These are phyloP conservation scores for Hanseniaspora lindneri DNA, from an alignment of 805 yeast genomes.

Conservation along the genomic window DNA sequence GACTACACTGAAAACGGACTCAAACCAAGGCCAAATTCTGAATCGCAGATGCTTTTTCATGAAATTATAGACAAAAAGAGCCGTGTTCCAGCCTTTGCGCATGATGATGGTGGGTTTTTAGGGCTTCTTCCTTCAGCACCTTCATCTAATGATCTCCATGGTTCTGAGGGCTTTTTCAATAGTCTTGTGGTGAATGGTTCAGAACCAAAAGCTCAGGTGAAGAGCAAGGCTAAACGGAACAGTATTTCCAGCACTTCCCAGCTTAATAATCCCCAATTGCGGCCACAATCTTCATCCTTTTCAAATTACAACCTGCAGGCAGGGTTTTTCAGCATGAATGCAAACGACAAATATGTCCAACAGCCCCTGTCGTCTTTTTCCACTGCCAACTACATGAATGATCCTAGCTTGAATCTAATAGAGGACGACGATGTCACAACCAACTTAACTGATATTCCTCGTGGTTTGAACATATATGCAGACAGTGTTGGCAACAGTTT, in stretches of 20 bases:
- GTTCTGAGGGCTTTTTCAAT: not conserved
- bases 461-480: not conserved
- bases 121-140: conserved; percentile 3
- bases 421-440: not conserved
- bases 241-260: conserved; percentile 2
- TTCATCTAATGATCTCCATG: not conserved
- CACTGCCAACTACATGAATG: not conserved
- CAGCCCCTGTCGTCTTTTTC: not conserved
- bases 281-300: conserved; percentile 14
- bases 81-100: too few relatives aligned
- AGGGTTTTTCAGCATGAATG: not conserved
- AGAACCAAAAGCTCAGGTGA: not conserved
- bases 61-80: too few relatives aligned
- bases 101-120: too few relatives aligned
- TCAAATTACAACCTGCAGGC: conserved; percentile 12
- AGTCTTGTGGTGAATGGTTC: not conserved
- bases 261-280: not conserved
- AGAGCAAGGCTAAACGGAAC: not conserved
- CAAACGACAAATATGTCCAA: not conserved
- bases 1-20: not conserved
- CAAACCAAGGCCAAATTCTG: not conserved
- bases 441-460: not conserved
- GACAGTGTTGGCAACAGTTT: not conserved
- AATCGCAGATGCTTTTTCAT: too few relatives aligned
- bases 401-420: not conserved